Conservation (phyloP, 2,329 filamentous ascomycete genomes). For the Penicillium digitatum region DNA sequence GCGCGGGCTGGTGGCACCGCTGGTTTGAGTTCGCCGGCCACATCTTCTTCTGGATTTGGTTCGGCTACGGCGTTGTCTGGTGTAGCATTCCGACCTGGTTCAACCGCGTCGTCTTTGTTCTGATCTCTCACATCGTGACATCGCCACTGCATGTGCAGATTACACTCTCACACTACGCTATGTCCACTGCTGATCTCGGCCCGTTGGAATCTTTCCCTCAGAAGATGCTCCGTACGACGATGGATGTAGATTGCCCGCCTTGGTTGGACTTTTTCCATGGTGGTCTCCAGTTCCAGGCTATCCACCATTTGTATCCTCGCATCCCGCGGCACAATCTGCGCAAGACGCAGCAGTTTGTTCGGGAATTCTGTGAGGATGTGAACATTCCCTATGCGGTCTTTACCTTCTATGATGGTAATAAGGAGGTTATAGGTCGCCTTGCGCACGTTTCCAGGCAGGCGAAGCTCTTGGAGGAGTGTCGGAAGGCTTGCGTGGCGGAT, state of each 20-base stretch:
- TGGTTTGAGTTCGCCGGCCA: slow-evolving; percentile 71
- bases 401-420: slow-evolving; percentile 75
- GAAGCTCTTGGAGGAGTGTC: slow-evolving; percentile 67
- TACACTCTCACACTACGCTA: slow-evolving; percentile 86
- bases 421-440: slow-evolving; percentile 67
- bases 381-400: slow-evolving; percentile 79
- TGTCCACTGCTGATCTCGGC: slow-evolving; percentile 81
- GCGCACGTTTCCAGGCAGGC: slow-evolving; percentile 73
- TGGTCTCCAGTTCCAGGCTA: slow-evolving; percentile 80
- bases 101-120: slow-evolving; percentile 66
- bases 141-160: slow-evolving; percentile 82
- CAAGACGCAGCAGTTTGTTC: slow-evolving; percentile 65
- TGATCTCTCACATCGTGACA: slow-evolving; percentile 74
- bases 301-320: slow-evolving; percentile 78
- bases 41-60: slow-evolving; percentile 78
- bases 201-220: slow-evolving; percentile 79
- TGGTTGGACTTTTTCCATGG: slow-evolving; percentile 88
- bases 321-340: slow-evolving; percentile 80
- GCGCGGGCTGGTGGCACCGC: slow-evolving; percentile 74
- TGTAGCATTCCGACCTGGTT: slow-evolving; percentile 62
- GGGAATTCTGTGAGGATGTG: slow-evolving; percentile 74
- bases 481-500: slow-evolving; percentile 40
- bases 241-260: slow-evolving; percentile 80
- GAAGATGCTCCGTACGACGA: slow-evolving; percentile 83
- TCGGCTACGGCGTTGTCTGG: slow-evolving; percentile 74